Base-by-base conservation (phyloP, 2,329 filamentous ascomycete genomes). In the Arthrinium phaeospermum region DNA sequence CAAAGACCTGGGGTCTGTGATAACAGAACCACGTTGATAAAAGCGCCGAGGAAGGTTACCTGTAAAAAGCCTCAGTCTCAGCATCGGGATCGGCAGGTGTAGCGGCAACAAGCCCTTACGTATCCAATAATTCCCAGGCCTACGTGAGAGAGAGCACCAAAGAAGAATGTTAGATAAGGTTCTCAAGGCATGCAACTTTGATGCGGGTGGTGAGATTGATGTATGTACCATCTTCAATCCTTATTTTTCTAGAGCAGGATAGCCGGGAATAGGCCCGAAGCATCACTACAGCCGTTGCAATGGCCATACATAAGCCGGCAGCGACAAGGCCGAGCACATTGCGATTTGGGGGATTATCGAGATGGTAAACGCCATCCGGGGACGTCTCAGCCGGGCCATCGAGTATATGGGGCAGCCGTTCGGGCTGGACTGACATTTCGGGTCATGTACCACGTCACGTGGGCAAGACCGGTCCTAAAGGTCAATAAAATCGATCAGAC, bases 1-100 rank as follows among this genome's bases (percentile, higher is more conserved):
- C 68, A 70, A 16, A 70, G 68, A 3, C 68, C 68, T 6, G 68
- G 68, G 30, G 7, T 53, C 47, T 70, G 19, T 1, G 68, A 4
- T 1, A 27, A 1, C 14, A 70, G 47, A 6, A 70, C 45, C 12
- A 70, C n/a, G 30, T 14, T 16, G 47, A 70, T n/a, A 10, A 70
- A 70, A 12, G 51, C 24, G 8, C 68, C 68, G 19, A 61, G 53
- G 19, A 61, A 37, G 14, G 16, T 37, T 37, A n/a, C 12, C 53
- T 61, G 53, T 22, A 34, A 16, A 61, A n/a, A 37, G 16, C 16
- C 22, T 16, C 12, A 3, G 1, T 12, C 7, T 61, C 30, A 37
- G 30, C 53, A 30, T 37, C 6, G n/a, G 8, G 53, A 19, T 37
- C 16, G 16, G 6, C 30, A 10, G 30, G 30, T 19, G 2, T 61